Percentiles rank a stretch among this genome's conserved stretches.
Conservation (phyloP, 495 filamentous ascomycete genomes). For the Aspergillus heteromorphus region DNA sequence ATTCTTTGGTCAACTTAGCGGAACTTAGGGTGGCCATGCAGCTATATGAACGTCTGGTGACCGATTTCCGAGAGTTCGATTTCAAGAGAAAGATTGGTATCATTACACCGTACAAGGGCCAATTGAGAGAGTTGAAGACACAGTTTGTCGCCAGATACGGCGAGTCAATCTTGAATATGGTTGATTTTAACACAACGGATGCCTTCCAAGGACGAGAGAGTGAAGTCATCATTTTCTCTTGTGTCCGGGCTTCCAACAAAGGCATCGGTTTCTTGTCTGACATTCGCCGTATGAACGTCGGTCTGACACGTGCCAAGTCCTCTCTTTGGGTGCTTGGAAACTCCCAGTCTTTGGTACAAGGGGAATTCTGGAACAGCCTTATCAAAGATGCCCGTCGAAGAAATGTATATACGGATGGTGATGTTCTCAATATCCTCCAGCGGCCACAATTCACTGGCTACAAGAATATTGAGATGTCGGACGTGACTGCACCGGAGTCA, state of each 20-base stretch:
- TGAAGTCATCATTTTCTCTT: conserved; percentile 98
- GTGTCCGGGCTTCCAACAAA: conserved; percentile 84
- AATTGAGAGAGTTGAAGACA: conserved; percentile 71
- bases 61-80: conserved; percentile 63
- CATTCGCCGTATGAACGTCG: conserved; percentile 99
- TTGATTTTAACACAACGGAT: conserved; percentile 98
- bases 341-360: conserved; percentile 74
- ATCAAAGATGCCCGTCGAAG: conserved; percentile 73
- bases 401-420: conserved; percentile 68
- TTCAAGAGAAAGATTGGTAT: conserved; percentile 85
- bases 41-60: conserved; percentile 69
- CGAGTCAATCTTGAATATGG: conserved; percentile 61
- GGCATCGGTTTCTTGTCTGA: conserved; percentile 98
- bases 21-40: conserved; percentile 81
- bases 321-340: conserved; percentile 95
- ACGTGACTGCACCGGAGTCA: conserved; percentile 22
- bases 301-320: conserved; percentile 90
- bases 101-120: conserved; percentile 95
- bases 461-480: conserved; percentile 45
- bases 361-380: conserved; percentile 82
- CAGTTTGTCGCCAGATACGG: conserved; percentile 69
- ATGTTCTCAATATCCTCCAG: conserved; percentile 49
- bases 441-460: conserved; percentile 45
- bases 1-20: conserved; percentile 84
- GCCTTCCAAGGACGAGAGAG: conserved; percentile 96